These are phyloP conservation scores for Cryoendolithus antarcticus DNA, from an alignment of 2,329 filamentous ascomycete genomes.

Conservation along the genomic window DNA sequence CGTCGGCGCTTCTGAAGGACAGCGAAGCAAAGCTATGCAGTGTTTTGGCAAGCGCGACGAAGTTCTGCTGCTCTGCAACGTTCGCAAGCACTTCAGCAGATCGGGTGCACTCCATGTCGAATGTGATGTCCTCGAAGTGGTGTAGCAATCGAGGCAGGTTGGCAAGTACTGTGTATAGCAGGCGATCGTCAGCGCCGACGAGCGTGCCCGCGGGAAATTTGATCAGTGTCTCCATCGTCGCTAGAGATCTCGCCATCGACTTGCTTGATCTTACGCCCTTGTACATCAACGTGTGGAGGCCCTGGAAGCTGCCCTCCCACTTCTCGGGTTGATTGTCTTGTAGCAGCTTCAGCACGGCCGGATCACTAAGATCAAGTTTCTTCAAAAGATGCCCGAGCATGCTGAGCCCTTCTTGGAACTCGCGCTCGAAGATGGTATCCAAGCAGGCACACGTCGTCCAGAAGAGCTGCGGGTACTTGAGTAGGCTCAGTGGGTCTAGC, in stretches of 20 bases:
- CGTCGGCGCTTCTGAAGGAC: slow-evolving; percentile 54
- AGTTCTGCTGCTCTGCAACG: slow-evolving; percentile 61
- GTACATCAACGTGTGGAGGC: slow-evolving; percentile 73
- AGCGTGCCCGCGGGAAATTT: slow-evolving; percentile 66
- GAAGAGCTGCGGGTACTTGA: slow-evolving; percentile 90
- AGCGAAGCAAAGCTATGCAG: slow-evolving; percentile 58
- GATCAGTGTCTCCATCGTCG: slow-evolving; percentile 66
- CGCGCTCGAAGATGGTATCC: slow-evolving; percentile 90
- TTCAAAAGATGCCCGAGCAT: slow-evolving; percentile 81
- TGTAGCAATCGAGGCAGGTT: slow-evolving; percentile 79
- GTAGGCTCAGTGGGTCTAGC: slow-evolving; percentile 62
- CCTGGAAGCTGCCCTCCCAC: slow-evolving; percentile 85
- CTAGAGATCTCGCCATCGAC: slow-evolving; percentile 66
- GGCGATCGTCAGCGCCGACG: slow-evolving; percentile 66
- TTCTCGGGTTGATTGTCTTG: slow-evolving; percentile 66
- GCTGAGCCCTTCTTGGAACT: slow-evolving; percentile 80
- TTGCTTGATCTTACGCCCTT: slow-evolving; percentile 82
- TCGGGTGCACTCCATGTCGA: slow-evolving; percentile 45
- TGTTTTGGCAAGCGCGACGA: slow-evolving; percentile 53
- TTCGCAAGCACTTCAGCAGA: slow-evolving; percentile 59
- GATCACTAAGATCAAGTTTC: slow-evolving; percentile 68
- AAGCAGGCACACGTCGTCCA: slow-evolving; percentile 96
- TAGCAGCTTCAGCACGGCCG: slow-evolving; percentile 56
- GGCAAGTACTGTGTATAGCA: slow-evolving; percentile 80
- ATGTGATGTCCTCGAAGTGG: slow-evolving; percentile 54